These are phyloP conservation scores for Yamadazyma diddensiae DNA, from an alignment of 1,139 yeast species.

Conservation along the genomic window DNA sequence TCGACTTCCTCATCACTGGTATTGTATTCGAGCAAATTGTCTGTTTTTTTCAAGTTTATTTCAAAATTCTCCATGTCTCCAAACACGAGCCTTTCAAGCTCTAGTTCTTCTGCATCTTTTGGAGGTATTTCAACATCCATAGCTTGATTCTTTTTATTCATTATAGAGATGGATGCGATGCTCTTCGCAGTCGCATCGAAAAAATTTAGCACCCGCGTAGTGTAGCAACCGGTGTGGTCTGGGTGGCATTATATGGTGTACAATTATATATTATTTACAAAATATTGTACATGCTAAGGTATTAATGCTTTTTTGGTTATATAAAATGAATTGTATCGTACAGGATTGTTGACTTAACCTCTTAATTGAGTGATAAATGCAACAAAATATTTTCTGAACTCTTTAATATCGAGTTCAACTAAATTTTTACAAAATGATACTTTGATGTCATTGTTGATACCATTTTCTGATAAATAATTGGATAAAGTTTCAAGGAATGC, in stretches of 20 bases:
- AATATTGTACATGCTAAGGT: conserved; percentile 8
- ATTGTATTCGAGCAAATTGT: conserved; percentile 47
- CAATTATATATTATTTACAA: conserved; percentile 8
- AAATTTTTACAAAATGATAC: conserved; percentile 57
- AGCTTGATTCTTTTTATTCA: neutral
- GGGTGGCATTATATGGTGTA: conserved; percentile 1
- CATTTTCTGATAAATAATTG: conserved; percentile 56
- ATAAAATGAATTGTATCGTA: neutral
- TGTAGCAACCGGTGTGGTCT: no score
- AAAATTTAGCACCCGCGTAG: no score
- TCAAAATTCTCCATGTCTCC: conserved; percentile 86
- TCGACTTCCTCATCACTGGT: conserved; percentile 17
- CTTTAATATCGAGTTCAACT: conserved; percentile 51
- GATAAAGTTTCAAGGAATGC: conserved; percentile 50
- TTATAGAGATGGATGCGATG: conserved; percentile 2
- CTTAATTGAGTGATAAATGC: conserved; percentile 51
- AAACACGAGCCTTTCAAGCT: conserved; percentile 79
- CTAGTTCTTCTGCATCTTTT: conserved; percentile 80
- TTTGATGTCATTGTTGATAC: conserved; percentile 54
- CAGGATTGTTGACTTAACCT: conserved; percentile 2
- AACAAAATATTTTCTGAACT: conserved; percentile 63
- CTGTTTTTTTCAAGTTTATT: conserved; percentile 56
- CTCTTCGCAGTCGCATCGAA: conserved; percentile 3
- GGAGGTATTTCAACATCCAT: conserved; percentile 43
- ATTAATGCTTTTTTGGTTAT: neutral